Base-by-base conservation (phyloP, 1,139 yeast genomes). In the Kazachstania sp. region DNA sequence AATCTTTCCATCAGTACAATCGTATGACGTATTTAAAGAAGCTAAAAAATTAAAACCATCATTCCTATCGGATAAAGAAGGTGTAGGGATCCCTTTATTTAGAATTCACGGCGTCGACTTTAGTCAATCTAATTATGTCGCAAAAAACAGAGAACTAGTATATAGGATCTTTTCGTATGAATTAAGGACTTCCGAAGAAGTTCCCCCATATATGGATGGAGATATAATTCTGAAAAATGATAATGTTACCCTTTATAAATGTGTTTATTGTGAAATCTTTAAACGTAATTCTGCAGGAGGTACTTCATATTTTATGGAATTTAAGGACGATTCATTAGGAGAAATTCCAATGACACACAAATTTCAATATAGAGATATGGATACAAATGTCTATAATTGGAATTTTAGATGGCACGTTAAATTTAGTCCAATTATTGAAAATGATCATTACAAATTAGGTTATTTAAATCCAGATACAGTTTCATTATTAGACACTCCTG, bases 41-140 rank as follows among this genome's bases (percentile, higher is more conserved):
- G 15, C 23, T 23, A 29, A 29, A 29, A 38, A 38, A 29, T 16
- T 38, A 4, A n/a, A 26, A 8, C 41, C 20, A 2, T 15, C 20
- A 11, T 29, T 38, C 12, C 31, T 38, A 11, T 8, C 20, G 30
- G 43, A 47, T 34, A 37, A 45, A 4, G 49, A 51, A 16, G 55
- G 54, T 12, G 47, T 51, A 18, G 55, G 55, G 12, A 43, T 51
- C 9, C 55, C 54, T 2, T 37, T 52, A 37, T 23, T 52, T 20
- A 50, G 47, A n/a, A 49, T 52, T 13, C 20, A 30, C 3, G 30
- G 30, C 16, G 32, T 37, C 5, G 34, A 39, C n/a, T 36, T 23
- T 12, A 13, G 28, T 18, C 28, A 9, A 45, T 45, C 8, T 23
- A 18, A 23, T 3, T 29, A 5, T 39, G 28, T 8, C 41, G 43